These are phyloP conservation scores for Ottelia alismoides DNA, from an alignment of 106 monocot species.

Conservation along the genomic window DNA sequence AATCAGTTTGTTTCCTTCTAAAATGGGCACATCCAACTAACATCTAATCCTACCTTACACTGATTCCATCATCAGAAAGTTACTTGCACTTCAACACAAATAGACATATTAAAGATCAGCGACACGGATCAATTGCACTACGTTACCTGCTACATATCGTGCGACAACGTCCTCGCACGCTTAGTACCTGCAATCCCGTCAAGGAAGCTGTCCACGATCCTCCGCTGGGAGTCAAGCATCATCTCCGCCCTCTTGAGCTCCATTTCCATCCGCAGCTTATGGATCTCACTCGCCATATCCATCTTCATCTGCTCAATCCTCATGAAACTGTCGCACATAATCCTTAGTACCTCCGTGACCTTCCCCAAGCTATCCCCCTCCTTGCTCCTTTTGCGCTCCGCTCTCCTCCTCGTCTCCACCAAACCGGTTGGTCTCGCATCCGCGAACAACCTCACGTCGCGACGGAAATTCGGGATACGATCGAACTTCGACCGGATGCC, in stretches of 20 bases:
- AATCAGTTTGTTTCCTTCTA: too few relatives aligned
- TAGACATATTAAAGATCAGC: too few relatives aligned
- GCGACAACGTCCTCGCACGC: too few relatives aligned
- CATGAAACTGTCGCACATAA: slow-evolving; percentile 72
- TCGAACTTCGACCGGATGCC: too few relatives aligned
- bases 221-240: slow-evolving; percentile 60
- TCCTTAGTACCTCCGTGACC: slow-evolving; percentile 50
- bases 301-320: slow-evolving; percentile 90
- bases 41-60: too few relatives aligned
- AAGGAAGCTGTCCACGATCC: slow-evolving; percentile 58
- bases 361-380: slow-evolving; percentile 25
- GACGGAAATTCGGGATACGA: neutral
- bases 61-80: too few relatives aligned
- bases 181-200: too few relatives aligned
- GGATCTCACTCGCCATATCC: slow-evolving; percentile 79
- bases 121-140: too few relatives aligned
- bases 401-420: slow-evolving; percentile 9
- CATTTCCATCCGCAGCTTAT: slow-evolving; percentile 82
- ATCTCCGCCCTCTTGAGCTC: slow-evolving; percentile 79
- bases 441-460: slow-evolving; percentile 2
- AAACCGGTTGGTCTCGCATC: neutral
- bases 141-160: too few relatives aligned
- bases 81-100: too few relatives aligned
- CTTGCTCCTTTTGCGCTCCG: slow-evolving; percentile 16
- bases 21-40: too few relatives aligned